Base-by-base conservation (phyloP, 1,284 basidiomycete genomes). In the Rhodotorula mucilaginosa region DNA sequence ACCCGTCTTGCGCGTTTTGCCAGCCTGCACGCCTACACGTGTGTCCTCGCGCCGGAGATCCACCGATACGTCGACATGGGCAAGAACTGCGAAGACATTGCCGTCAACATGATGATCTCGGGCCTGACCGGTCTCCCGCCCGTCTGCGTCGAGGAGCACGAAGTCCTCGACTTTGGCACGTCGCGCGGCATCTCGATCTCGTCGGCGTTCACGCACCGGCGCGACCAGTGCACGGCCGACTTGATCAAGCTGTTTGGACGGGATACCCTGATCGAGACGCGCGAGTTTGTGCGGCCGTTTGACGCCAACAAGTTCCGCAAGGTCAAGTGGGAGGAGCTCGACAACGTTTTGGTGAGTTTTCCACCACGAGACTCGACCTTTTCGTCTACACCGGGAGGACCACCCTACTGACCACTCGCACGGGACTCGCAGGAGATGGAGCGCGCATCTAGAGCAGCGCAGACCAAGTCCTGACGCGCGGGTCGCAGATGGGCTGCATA, bases 221-320 rank as follows among this genome's bases (percentile, higher is more conserved):
- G 59, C 19, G 59, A 60, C 59, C 46, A 47, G 46, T 60, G 59
- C 59, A 60, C 59, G 46, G 26, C 46, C 46, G 59, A 60, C 59
- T 47, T 60, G 34, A 60, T 60, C 18, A n/a, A 60, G 46, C 46
- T 60, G 26, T 60, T 60, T 21, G 59, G 59, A 16, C 59, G 59
- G n/a, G 59, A 60, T 29, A 60, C 59, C 26, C 46, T 60, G 15
- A 26, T 60, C 46, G 39, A 44, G 46, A 48, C 59, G 59, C n/a
- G 46, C 46, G 59, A 60, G 59, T 48, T 48, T 29, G 59, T 60
- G 26, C 59, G 59, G 46, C n/a, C 15, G 26, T 60, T 60, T 18
- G 59, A n/a, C 46, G n/a, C 59, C 46, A 60, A 60, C 59, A 60
- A 60, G 59, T 60, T 60, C 59, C 59, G 59, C 59, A 60, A 60